Conservation (phyloP, 1,284 basidiomycete species). For the Exobasidium rhododendri region DNA sequence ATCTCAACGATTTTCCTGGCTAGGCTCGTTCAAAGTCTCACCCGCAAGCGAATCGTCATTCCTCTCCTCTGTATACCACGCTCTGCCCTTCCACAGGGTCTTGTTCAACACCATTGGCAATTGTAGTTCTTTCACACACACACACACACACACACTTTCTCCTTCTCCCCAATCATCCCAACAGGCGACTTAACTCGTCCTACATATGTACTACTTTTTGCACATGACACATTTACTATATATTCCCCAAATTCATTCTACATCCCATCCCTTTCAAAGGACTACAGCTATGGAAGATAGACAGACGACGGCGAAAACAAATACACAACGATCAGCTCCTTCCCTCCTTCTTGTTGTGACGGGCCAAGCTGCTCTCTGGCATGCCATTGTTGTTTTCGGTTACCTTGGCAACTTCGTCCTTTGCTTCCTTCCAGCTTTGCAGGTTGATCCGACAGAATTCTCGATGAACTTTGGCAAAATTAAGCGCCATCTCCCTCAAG, state of each 20-base stretch:
- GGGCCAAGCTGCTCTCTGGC: conserved; percentile 35
- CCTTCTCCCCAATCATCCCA: background rate
- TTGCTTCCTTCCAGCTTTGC: conserved; percentile 93
- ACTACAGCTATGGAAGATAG: no score
- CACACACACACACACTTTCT: no score
- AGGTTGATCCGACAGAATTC: conserved; percentile 97
- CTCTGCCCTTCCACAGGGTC: background rate
- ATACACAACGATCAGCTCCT: no score
- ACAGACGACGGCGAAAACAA: no score
- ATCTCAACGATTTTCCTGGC: background rate
- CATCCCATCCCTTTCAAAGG: no score
- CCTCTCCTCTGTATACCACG: no score
- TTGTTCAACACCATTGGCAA: background rate
- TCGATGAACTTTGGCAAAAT: conserved; percentile 81
- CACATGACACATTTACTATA: no score
- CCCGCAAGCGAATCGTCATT: no score
- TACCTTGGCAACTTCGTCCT: conserved; percentile 81
- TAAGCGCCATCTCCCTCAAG: conserved; percentile 82
- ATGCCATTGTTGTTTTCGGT: conserved; percentile 55
- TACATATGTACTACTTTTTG: no score
- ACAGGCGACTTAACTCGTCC: background rate
- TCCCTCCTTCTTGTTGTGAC: conserved; percentile 11
- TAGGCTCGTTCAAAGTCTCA: no score
- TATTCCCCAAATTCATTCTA: no score
- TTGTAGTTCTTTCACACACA: background rate